Conservation (phyloP, 2,329 filamentous ascomycete genomes). For the Aspergillus niger region DNA sequence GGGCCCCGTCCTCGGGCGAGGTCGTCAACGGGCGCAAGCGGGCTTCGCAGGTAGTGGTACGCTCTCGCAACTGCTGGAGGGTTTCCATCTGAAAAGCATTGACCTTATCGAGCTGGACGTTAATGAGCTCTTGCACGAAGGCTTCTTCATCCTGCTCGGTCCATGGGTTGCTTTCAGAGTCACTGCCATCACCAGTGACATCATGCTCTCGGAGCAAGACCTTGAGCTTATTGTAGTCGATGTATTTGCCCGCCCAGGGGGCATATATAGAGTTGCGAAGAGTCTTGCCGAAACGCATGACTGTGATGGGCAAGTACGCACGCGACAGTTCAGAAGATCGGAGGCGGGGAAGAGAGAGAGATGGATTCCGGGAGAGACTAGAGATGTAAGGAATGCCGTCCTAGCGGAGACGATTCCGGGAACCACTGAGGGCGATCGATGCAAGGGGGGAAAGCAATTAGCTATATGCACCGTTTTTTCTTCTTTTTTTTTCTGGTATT, state of each 20-base stretch:
- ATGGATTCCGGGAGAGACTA: neutral
- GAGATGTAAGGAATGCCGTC: slow-evolving; percentile 8
- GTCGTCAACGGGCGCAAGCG: slow-evolving; percentile 62
- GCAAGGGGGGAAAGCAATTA: neutral
- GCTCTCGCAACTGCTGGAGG: slow-evolving; percentile 78
- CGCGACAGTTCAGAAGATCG: neutral
- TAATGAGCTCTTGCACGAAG: slow-evolving; percentile 94
- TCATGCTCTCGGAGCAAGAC: slow-evolving; percentile 78
- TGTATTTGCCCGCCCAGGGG: slow-evolving; percentile 91
- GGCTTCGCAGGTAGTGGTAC: slow-evolving; percentile 70
- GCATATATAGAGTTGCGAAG: slow-evolving; percentile 76
- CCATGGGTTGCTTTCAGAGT: slow-evolving; percentile 68
- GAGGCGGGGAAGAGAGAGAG: slow-evolving; percentile 6
- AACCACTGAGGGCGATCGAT: neutral
- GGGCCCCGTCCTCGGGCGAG: slow-evolving; percentile 36
- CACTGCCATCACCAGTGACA: slow-evolving; percentile 46
- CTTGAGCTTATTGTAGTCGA: slow-evolving; percentile 95
- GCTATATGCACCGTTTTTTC: no score
- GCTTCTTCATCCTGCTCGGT: slow-evolving; percentile 90
- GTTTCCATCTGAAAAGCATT: slow-evolving; percentile 82
- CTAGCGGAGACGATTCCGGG: neutral
- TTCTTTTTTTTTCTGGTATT: no score
- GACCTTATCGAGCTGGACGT: slow-evolving; percentile 93
- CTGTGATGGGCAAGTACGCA: neutral
- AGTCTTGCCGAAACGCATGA: slow-evolving; percentile 92